phyloP scores from a whole-genome alignment of 306 rosid species.

The Alnus rubra region DNA sequence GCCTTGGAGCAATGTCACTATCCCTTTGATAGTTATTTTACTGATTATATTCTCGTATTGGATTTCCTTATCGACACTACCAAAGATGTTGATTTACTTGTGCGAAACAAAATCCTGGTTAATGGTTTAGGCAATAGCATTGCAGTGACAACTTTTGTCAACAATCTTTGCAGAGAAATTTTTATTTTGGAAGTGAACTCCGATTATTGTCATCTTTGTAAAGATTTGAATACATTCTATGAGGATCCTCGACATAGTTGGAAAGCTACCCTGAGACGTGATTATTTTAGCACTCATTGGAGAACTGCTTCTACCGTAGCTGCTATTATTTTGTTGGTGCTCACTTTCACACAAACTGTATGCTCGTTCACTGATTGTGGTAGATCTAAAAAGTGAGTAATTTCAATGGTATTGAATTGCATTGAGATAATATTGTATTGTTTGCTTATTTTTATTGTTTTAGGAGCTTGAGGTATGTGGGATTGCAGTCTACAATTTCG shows the following conservation, averaged over 20 bases:
- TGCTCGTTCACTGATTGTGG: background rate
- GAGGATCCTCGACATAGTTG: slow-evolving; percentile 12
- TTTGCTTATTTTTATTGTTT: too few relatives aligned
- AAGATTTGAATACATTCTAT: slow-evolving; percentile 19
- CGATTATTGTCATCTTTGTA: background rate
- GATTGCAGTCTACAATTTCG: background rate
- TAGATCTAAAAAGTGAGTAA: too few relatives aligned
- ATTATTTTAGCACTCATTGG: slow-evolving; percentile 37
- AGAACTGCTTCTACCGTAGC: slow-evolving; percentile 19
- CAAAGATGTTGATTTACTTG: slow-evolving; percentile 23
- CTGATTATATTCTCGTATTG: background rate
- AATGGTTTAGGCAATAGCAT: slow-evolving; percentile 25
- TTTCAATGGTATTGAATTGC: too few relatives aligned
- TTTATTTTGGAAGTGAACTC: fast-evolving
- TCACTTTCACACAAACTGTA: slow-evolving; percentile 26
- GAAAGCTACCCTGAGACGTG: slow-evolving; percentile 24
- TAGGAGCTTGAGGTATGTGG: too few relatives aligned
- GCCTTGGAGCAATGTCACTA: slow-evolving; percentile 13
- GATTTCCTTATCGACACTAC: background rate
- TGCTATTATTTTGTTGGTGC: slow-evolving; percentile 22
- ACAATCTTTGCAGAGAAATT: slow-evolving; percentile 14
- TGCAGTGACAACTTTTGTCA: slow-evolving; percentile 25
- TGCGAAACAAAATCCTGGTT: slow-evolving; percentile 22
- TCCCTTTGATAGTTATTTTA: background rate
- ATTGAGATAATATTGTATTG: too few relatives aligned